A percentile compares a stretch with the other conserved stretches of the same genome.
Conservation (phyloP, 2,329 filamentous ascomycete species). For the Penicillium hordei region DNA sequence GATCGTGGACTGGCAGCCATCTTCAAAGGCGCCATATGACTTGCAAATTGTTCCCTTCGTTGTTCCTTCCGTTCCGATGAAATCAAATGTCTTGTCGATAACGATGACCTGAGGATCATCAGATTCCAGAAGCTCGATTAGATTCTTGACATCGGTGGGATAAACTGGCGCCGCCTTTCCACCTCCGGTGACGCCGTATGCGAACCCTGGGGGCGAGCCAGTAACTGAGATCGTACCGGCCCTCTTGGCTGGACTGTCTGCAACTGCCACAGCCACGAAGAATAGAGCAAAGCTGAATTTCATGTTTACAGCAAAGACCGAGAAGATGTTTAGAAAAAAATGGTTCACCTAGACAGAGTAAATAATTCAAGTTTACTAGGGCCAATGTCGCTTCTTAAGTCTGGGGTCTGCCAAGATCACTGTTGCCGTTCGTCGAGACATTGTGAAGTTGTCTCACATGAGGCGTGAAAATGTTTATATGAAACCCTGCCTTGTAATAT, state of each 20-base stretch:
- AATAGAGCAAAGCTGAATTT: not conserved
- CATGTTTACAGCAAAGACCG: not conserved
- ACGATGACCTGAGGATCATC: not conserved
- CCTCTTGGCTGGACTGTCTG: not conserved
- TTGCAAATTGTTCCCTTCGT: not conserved
- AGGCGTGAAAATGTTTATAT: not conserved
- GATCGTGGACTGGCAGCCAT: not conserved
- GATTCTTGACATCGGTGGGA: not conserved
- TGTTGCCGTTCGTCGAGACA: not conserved
- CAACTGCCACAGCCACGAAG: not conserved
- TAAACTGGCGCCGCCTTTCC: not conserved
- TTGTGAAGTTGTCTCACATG: not conserved
- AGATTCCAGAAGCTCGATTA: not conserved
- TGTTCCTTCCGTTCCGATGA: not conserved
- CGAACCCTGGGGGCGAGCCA: no score
- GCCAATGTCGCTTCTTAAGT: not conserved
- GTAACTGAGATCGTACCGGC: not conserved
- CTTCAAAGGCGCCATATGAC: not conserved
- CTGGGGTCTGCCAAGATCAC: not conserved
- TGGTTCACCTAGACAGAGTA: not conserved
- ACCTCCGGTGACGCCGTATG: no score
- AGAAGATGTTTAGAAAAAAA: not conserved
- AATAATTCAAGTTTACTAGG: not conserved
- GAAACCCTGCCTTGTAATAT: not conserved
- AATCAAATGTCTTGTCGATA: not conserved